A percentile compares a stretch with the other conserved stretches of the same genome.
phyloP scores from a whole-genome alignment of 768 basidiomycete species.

The Suillus americanus region DNA sequence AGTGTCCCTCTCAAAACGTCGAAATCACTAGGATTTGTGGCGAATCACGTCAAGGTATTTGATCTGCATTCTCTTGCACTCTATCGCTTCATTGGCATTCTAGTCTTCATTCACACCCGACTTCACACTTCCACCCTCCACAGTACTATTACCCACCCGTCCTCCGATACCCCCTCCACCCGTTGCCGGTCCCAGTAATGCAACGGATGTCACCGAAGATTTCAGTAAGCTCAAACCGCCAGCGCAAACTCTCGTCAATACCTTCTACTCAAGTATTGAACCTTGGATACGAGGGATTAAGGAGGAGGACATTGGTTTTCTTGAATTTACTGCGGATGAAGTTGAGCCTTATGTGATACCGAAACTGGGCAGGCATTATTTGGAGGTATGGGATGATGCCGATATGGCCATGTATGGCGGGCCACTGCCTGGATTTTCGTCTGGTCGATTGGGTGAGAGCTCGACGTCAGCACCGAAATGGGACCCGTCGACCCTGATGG shows the following conservation, averaged over 20 bases:
- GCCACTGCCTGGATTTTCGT: conserved; percentile 41
- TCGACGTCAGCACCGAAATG: conserved; percentile 56
- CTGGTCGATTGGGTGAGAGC: conserved; percentile 34
- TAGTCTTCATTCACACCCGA: conserved; percentile 49
- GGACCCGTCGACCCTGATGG: conserved; percentile 81
- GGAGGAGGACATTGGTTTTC: conserved; percentile 94
- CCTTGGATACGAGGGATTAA: conserved; percentile 86
- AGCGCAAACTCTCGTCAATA: conserved; percentile 62
- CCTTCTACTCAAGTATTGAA: conserved; percentile 88
- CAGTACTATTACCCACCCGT: conserved; percentile 54
- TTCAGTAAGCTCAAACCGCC: conserved; percentile 84
- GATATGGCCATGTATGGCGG: conserved; percentile 57
- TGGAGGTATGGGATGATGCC: conserved; percentile 92
- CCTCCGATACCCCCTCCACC: conserved; percentile 65
- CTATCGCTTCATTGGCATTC: conserved; percentile 14
- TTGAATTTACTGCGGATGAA: conserved; percentile 90
- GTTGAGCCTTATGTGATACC: conserved; percentile 86
- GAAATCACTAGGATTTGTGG: conserved; percentile 48
- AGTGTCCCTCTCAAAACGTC: conserved; percentile 50
- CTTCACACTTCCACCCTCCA: conserved; percentile 54
- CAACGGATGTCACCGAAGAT: conserved; percentile 83
- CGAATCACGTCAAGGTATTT: conserved; percentile 53
- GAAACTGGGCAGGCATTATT: conserved; percentile 81
- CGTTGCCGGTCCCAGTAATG: conserved; percentile 78
- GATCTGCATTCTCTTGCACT: not conserved